Percentiles rank a stretch among this genome's conserved stretches.
Conservation (phyloP, 1,284 basidiomycete species). For the Rhodotorula glutinis region DNA sequence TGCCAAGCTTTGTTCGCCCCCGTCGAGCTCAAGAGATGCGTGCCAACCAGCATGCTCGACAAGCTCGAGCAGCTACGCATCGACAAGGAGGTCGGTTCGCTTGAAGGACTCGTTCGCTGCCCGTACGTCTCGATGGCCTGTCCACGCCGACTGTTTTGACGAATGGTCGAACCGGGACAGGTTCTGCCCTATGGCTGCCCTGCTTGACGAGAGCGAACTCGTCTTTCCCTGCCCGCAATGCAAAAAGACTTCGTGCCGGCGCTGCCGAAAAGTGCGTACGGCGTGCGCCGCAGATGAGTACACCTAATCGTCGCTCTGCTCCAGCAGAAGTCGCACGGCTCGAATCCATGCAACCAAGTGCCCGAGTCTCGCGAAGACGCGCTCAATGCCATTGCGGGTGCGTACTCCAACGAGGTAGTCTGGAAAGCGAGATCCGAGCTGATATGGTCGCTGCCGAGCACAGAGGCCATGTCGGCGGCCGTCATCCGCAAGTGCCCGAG, state of each 20-base stretch:
- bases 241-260: constrained; percentile 32
- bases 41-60: constrained; percentile 18
- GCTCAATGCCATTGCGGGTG: constrained; percentile 31
- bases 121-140: too few relatives aligned
- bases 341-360: constrained; percentile 35
- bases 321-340: constrained; percentile 31
- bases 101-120: constrained; percentile 38
- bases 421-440: too few relatives aligned
- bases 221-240: constrained; percentile 26
- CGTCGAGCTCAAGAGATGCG: constrained; percentile 19
- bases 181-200: constrained; percentile 35
- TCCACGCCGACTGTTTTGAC: too few relatives aligned
- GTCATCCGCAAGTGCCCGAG: constrained; percentile 29
- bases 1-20: constrained; percentile 34
- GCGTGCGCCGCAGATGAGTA: too few relatives aligned
- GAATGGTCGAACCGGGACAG: too few relatives aligned
- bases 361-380: constrained; percentile 19
- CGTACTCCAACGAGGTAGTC: too few relatives aligned
- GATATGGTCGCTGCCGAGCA: too few relatives aligned
- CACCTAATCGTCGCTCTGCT: not conserved
- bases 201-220: constrained; percentile 35
- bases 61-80: constrained; percentile 35
- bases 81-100: constrained; percentile 26
- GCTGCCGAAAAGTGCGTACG: constrained; percentile 34
- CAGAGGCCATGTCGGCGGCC: constrained; percentile 26